Evolutionary conservation across 2,329 filamentous ascomycete genomes (phyloP).

Genomic region (Endoconidiophora polonica): DNA sequence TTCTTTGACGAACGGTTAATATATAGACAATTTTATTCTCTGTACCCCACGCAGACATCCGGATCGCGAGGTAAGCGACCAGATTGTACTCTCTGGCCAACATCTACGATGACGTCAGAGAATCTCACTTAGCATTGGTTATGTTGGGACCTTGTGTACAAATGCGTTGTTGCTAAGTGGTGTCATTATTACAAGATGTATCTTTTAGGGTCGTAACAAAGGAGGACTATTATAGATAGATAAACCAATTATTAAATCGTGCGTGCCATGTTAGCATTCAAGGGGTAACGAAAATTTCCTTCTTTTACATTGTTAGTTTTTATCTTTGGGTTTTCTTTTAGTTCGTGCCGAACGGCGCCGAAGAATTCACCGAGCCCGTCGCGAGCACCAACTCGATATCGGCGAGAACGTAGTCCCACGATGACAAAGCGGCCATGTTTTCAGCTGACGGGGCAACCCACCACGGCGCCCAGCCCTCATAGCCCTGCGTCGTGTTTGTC

Average conservation of each 20-base stretch:
- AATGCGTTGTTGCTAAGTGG: too few relatives aligned
- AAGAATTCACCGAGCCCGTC: slow-evolving; percentile 8
- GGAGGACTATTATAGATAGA: too few relatives aligned
- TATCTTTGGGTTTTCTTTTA: neutral
- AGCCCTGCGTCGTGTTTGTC: slow-evolving; percentile 11
- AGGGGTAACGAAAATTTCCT: neutral
- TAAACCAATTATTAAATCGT: too few relatives aligned
- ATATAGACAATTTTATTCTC: neutral
- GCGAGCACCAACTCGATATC: slow-evolving; percentile 11
- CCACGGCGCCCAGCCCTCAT: slow-evolving; percentile 11
- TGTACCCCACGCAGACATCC: too few relatives aligned
- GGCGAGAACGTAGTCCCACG: slow-evolving; percentile 8
- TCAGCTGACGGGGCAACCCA: slow-evolving; percentile 6
- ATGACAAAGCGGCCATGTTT: neutral
- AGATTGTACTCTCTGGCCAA: too few relatives aligned
- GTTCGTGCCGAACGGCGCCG: slow-evolving; percentile 11
- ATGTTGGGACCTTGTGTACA: too few relatives aligned
- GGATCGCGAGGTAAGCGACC: too few relatives aligned
- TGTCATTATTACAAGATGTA: too few relatives aligned
- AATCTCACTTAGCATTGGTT: too few relatives aligned
- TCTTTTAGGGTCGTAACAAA: too few relatives aligned
- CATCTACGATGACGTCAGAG: too few relatives aligned
- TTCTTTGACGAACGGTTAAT: neutral
- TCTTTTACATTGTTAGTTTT: neutral
- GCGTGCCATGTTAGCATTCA: too few relatives aligned